These are phyloP conservation scores for Aspergillus panamensis DNA, from an alignment of 495 filamentous ascomycete genomes.

Conservation along the genomic window DNA sequence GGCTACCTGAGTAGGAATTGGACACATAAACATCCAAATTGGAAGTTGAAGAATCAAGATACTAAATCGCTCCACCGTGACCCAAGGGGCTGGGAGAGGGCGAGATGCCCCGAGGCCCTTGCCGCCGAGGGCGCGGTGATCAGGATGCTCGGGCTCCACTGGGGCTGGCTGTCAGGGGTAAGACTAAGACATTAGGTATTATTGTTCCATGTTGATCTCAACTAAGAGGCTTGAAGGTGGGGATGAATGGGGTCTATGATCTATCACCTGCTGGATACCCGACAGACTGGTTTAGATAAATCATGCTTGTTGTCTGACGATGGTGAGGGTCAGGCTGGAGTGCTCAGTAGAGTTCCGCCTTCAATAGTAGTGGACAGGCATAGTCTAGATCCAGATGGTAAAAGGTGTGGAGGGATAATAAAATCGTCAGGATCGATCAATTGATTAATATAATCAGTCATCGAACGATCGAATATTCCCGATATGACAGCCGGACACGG, in stretches of 20 bases:
- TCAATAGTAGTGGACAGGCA: too few relatives aligned
- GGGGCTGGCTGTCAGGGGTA: conserved; percentile 7
- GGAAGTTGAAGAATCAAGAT: neutral
- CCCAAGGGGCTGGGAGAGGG: neutral
- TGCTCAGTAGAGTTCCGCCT: too few relatives aligned
- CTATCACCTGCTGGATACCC: neutral
- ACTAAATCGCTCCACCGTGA: neutral
- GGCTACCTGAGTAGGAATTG: neutral
- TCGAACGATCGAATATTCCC: neutral
- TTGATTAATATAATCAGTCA: neutral
- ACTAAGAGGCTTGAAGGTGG: neutral
- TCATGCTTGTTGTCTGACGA: too few relatives aligned
- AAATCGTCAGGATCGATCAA: too few relatives aligned
- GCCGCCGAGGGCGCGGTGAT: neutral
- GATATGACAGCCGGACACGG: neutral
- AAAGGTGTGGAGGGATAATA: too few relatives aligned
- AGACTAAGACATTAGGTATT: neutral
- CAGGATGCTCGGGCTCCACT: neutral
- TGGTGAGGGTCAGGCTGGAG: too few relatives aligned
- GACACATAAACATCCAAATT: neutral
- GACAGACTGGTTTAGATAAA: neutral
- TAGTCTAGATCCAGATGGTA: too few relatives aligned
- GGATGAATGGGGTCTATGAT: neutral
- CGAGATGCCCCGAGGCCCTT: neutral
- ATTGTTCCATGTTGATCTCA: neutral